Percentiles rank a stretch among this genome's conserved stretches.
phyloP scores from a whole-genome alignment of 2,329 filamentous ascomycete genomes.

The Talaromyces sp. region DNA sequence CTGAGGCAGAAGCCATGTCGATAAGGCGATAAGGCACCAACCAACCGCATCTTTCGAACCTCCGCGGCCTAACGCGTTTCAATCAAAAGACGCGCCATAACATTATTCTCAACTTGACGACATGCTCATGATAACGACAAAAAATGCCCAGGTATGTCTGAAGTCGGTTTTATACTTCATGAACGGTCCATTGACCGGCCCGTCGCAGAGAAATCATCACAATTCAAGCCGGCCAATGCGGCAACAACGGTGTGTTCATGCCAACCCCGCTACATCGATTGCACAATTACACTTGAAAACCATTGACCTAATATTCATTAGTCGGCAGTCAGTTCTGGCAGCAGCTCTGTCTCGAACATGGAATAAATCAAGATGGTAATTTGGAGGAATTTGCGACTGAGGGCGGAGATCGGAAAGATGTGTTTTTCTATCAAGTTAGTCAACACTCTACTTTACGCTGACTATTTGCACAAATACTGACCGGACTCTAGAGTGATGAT shows the following conservation, averaged over 20 bases:
- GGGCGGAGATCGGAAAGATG: slow-evolving; percentile 95
- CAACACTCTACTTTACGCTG: neutral
- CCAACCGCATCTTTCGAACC: slow-evolving; percentile 7
- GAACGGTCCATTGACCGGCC: neutral
- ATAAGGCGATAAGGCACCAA: slow-evolving; percentile 14
- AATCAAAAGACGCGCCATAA: slow-evolving; percentile 4
- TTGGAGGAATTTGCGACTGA: slow-evolving; percentile 97
- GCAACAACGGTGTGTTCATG: slow-evolving; percentile 86
- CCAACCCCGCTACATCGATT: slow-evolving; percentile 2
- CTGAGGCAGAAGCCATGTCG: neutral
- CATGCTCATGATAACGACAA: slow-evolving; percentile 23
- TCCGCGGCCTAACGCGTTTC: slow-evolving; percentile 17
- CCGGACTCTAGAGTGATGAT: slow-evolving; percentile 72
- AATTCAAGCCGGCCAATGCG: slow-evolving; percentile 97
- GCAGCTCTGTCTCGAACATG: slow-evolving; percentile 95
- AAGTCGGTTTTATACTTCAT: neutral
- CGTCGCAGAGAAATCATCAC: slow-evolving; percentile 89
- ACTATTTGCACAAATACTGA: neutral
- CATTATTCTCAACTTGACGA: slow-evolving; percentile 23
- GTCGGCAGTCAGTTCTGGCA: slow-evolving; percentile 99
- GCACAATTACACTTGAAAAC: neutral
- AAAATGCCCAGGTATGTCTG: slow-evolving; percentile 39
- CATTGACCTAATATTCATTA: slow-evolving; percentile 38
- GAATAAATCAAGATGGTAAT: slow-evolving; percentile 95
- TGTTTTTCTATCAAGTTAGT: slow-evolving; percentile 84